A percentile compares a stretch with the other conserved stretches of the same genome.
These are phyloP conservation scores for Ceratocystis ficicola DNA, from an alignment of 2,329 filamentous ascomycete species.

Conservation along the genomic window DNA sequence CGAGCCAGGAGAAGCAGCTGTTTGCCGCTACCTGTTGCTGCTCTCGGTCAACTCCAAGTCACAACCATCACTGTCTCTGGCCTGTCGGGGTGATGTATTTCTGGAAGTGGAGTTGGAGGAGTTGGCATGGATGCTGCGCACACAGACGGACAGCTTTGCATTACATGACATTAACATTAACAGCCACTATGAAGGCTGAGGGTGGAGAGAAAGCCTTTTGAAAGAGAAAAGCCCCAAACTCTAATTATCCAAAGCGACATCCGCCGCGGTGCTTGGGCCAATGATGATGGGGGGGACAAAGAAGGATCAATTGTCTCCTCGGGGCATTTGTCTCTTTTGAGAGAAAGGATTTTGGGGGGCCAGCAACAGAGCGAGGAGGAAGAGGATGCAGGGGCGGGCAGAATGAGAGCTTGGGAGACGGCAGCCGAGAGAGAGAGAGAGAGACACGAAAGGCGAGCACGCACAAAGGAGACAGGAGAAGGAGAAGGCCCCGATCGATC, in stretches of 20 bases:
- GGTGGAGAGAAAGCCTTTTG: no score
- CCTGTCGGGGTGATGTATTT: no score
- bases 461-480: not conserved
- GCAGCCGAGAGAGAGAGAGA: not conserved
- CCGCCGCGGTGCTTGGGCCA: not conserved
- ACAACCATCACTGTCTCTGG: no score
- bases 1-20: no score
- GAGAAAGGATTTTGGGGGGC: not conserved
- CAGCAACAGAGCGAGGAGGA: not conserved
- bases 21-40: no score
- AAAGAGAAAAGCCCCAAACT: not conserved
- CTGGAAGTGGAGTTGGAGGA: no score
- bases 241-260: not conserved
- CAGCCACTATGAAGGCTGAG: no score
- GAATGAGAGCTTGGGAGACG: not conserved
- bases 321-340: constrained; percentile 8
- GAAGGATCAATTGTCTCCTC: constrained; percentile 7
- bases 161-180: no score
- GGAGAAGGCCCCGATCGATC: not conserved
- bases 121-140: no score
- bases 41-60: no score
- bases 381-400: not conserved
- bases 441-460: not conserved
- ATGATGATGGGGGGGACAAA: not conserved
- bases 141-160: no score